These are phyloP conservation scores for Talaromyces proteolyticus DNA, from an alignment of 495 filamentous ascomycete species.

Conservation along the genomic window DNA sequence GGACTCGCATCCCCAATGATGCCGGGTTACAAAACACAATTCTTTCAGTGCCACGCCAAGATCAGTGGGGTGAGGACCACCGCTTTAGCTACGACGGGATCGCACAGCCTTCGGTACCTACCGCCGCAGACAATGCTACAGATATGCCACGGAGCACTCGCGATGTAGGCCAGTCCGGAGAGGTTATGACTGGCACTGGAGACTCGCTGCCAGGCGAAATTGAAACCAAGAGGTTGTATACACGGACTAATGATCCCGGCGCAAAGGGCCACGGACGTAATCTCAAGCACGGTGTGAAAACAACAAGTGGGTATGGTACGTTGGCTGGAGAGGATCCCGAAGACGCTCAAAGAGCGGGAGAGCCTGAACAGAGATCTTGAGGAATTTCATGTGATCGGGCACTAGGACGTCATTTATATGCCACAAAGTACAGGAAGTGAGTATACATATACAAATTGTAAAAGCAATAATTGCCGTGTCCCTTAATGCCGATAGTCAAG, in stretches of 20 bases:
- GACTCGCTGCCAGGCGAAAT: constrained; percentile 35
- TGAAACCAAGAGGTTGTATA: constrained; percentile 41
- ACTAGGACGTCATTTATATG: too few species aligned
- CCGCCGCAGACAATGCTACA: constrained; percentile 45
- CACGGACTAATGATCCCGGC: constrained; percentile 25
- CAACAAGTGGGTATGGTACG: not conserved
- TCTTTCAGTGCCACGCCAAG: constrained; percentile 50
- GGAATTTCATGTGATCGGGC: not conserved
- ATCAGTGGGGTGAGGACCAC: constrained; percentile 33
- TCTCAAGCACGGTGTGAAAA: constrained; percentile 30
- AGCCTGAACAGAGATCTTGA: constrained; percentile 6
- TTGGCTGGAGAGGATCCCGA: not conserved
- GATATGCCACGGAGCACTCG: constrained; percentile 44
- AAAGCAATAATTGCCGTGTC: too few species aligned
- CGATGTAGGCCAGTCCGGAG: constrained; percentile 39
- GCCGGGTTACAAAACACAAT: constrained; percentile 46
- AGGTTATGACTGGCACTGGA: constrained; percentile 47
- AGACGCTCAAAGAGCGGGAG: not conserved
- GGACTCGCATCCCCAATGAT: constrained; percentile 49
- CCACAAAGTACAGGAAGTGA: not conserved
- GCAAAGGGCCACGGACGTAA: constrained; percentile 29
- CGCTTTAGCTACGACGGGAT: constrained; percentile 24
- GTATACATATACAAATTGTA: too few species aligned
- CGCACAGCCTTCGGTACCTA: constrained; percentile 25
- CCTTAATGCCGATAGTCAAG: too few species aligned